Evolutionary conservation across 345 rosid species (phyloP), one percentile per base, ranked within the genome.

Genomic region (Sisymbrium irio): DNA sequence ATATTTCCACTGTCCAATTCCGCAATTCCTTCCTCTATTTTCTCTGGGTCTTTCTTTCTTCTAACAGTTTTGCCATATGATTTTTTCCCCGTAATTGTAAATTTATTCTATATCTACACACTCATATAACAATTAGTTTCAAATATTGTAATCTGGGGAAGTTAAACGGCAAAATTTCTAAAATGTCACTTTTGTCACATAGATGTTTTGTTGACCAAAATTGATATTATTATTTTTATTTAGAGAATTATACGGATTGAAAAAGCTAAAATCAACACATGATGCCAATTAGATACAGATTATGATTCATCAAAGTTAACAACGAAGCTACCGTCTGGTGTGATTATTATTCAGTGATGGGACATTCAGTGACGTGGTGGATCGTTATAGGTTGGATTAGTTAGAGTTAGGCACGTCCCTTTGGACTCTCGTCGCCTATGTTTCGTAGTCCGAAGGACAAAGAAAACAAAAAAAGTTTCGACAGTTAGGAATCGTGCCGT

Each of bases 321-420:
- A 51, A 67, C 22, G 37, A 69, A 76, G 51, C 60, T 69, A 51
- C 57, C 62, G 44, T 61, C 57, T 75, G 63, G 47, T 75, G 69
- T 53, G 69, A 75, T 17, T 68, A 75, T 76, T 75, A 69, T 69
- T 54, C 17, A 27, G 40, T 15, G 70, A 76, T 69, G 65, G 70
- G 42, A 76, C 79, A 62, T 41, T 51, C 7, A 9, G 9, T 44
- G 42, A 76, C 59, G 49, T 69, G 79, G 70, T 25, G 5, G 22
- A 35, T 55, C 4, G 5, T 25, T 65, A 65, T 56, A 61, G 70
- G 22, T 61, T 42, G 18, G 9, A n/a, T 42, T 51, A 68, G 58
- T 69, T 62, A 61, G 75, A 54, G 70, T 62, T 42, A 19, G 79
- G 70, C 74, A 68, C 79, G 79, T 76, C 47, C 64, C 74, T 7